Base-by-base conservation (phyloP, 108 stramenopile genomes). In the Pseudonitzschia pungens region DNA sequence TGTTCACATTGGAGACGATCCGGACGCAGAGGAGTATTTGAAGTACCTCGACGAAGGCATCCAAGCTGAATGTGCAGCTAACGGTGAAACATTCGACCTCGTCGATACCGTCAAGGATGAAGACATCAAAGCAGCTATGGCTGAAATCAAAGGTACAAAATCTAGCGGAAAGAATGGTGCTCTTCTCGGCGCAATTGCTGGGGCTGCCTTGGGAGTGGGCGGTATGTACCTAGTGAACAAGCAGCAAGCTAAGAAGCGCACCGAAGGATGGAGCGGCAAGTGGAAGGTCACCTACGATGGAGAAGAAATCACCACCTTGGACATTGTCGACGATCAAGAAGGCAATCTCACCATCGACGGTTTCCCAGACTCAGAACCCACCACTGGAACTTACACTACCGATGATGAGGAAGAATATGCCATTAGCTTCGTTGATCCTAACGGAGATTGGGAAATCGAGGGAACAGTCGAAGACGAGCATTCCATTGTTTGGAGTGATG, bases 41-140 rank as follows among this genome's bases (percentile, higher is more conserved):
- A 67, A 67, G 42, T 41, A 67, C 40, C 42, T 67, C 21, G 66
- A 67, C 40, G n/a, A 48, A 11, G 10, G 43, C 42, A 51, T 67
- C 48, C 44, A 48, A 29, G 44, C 66, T 11, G 66, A 48, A 22
- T 50, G 27, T 48, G 22, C 66, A 6, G 24, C 14, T 9, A 51
- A 7, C n/a, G 66, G 66, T 26, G 66, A 67, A 67, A 67, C 24
- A 11, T 51, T 67, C 15, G 66, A 67, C 24, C 24, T 67, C 18
- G 66, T 67, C 22, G 66, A 67, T 67, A 67, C 66, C 66, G 43
- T 67, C n/a, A 67, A 67, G 50, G 66, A 67, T n/a, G 66, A 48
- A 48, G 66, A 67, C 40, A 67, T 67, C 45, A 44, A 67, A 48
- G 50, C 44, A 18, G 66, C 66, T 12, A 67, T 67, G 66, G 16